Percentiles rank a stretch among this genome's conserved stretches.
Evolutionary conservation across 116 monocot genomes (phyloP).

Genomic region (Posidonia oceanica): DNA sequence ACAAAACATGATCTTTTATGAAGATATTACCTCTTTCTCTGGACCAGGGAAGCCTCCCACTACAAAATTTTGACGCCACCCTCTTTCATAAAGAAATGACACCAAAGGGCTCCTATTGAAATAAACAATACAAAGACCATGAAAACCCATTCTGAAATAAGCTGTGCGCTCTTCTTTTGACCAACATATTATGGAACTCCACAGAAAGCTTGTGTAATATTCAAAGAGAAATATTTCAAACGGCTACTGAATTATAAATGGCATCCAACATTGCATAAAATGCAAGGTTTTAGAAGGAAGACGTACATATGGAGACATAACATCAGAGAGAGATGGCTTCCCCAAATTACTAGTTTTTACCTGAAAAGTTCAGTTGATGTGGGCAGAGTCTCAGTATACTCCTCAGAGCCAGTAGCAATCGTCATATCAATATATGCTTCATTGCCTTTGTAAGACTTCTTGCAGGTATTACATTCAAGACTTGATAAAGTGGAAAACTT

Average conservation of each 20-base stretch:
- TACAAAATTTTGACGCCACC: constrained; percentile 85
- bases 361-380: constrained; percentile 67
- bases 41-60: constrained; percentile 74
- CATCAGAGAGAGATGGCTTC: neutral
- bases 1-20: too few relatives aligned
- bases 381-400: constrained; percentile 43
- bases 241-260: too few relatives aligned
- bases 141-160: neutral
- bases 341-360: constrained; percentile 8
- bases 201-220: too few relatives aligned
- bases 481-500: neutral
- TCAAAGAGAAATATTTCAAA: too few relatives aligned
- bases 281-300: too few relatives aligned
- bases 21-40: constrained; percentile 58
- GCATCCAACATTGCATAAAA: too few relatives aligned
- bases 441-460: constrained; percentile 52
- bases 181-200: too few relatives aligned
- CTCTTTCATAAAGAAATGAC: constrained; percentile 89
- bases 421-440: constrained; percentile 62
- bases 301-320: neutral
- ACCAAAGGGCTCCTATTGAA: constrained; percentile 67
- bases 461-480: constrained; percentile 54
- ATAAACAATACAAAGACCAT: neutral
- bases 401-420: constrained; percentile 33
- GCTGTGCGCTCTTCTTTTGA: too few relatives aligned